phyloP scores from a whole-genome alignment of 768 basidiomycete genomes.

The Polyporus arcularius region DNA sequence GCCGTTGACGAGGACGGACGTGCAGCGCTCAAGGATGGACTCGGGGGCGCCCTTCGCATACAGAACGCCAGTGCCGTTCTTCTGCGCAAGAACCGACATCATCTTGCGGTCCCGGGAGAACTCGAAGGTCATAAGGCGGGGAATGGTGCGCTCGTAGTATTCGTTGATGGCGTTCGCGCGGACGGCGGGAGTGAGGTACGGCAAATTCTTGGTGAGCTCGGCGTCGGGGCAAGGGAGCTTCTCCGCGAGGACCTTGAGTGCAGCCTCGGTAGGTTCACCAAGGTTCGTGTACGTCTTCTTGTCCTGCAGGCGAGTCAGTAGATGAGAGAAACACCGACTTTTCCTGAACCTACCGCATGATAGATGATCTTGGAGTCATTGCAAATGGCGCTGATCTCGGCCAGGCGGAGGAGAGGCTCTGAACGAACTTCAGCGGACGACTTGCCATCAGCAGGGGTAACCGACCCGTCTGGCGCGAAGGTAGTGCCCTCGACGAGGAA shows the following conservation, averaged over 20 bases:
- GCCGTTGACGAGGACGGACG: slow-evolving; percentile 67
- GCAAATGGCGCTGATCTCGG: slow-evolving; percentile 91
- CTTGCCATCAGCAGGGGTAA: slow-evolving; percentile 69
- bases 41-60: slow-evolving; percentile 98
- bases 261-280: slow-evolving; percentile 97
- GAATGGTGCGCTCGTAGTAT: slow-evolving; percentile 71
- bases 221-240: slow-evolving; percentile 81
- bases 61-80: slow-evolving; percentile 69
- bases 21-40: slow-evolving; percentile 89
- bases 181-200: slow-evolving; percentile 51
- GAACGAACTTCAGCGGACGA: slow-evolving; percentile 57
- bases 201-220: slow-evolving; percentile 57
- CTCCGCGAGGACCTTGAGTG: slow-evolving; percentile 91
- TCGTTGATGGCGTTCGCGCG: slow-evolving; percentile 88
- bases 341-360: slow-evolving; percentile 53
- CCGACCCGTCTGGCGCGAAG: slow-evolving; percentile 80
- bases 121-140: slow-evolving; percentile 91
- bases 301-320: slow-evolving; percentile 50
- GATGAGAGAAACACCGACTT: neutral
- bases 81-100: slow-evolving; percentile 93
- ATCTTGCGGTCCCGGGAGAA: slow-evolving; percentile 98
- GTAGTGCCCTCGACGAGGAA: slow-evolving; percentile 91
- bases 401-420: slow-evolving; percentile 78
- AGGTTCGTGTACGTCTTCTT: slow-evolving; percentile 78
- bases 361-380: slow-evolving; percentile 94